Conservation (phyloP, 1,139 yeast species). For the Scheffersomyces lignicola region DNA sequence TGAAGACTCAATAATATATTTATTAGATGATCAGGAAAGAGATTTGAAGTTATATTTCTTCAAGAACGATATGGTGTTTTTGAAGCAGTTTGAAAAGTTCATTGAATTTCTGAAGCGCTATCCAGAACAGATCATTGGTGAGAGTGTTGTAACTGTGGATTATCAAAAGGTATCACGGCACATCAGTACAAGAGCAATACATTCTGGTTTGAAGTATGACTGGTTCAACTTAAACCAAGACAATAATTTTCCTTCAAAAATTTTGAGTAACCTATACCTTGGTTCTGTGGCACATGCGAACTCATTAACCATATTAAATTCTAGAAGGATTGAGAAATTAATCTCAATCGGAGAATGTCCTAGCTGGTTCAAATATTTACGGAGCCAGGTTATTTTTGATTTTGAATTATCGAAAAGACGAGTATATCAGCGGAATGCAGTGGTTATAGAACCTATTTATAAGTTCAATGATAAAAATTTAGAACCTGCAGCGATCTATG, state of each 20-base stretch:
- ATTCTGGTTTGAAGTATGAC: constrained; percentile 17
- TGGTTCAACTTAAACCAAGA: constrained; percentile 37
- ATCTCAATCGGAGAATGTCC: constrained; percentile 43
- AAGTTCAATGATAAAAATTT: constrained; percentile 25
- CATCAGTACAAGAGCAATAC: not conserved
- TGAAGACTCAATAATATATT: constrained; percentile 25
- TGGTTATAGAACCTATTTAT: constrained; percentile 25
- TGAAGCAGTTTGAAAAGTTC: constrained; percentile 33
- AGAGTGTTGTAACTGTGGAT: not conserved
- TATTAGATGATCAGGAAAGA: constrained; percentile 6
- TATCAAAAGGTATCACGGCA: not conserved
- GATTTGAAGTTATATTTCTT: constrained; percentile 31
- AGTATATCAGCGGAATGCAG: constrained; percentile 4
- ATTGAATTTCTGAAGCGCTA: constrained; percentile 16
- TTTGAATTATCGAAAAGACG: constrained; percentile 14
- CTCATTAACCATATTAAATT: constrained; percentile 28
- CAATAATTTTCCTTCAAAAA: constrained; percentile 39
- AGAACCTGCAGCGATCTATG: constrained; percentile 22
- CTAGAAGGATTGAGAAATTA: constrained; percentile 24
- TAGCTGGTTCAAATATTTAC: constrained; percentile 27
- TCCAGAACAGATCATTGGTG: not conserved
- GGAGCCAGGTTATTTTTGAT: constrained; percentile 17
- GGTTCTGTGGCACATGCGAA: constrained; percentile 41
- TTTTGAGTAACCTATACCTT: constrained; percentile 29
- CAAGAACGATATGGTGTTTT: constrained; percentile 31